phyloP scores from a whole-genome alignment of 2,329 filamentous ascomycete genomes.

The Septoria linicola region DNA sequence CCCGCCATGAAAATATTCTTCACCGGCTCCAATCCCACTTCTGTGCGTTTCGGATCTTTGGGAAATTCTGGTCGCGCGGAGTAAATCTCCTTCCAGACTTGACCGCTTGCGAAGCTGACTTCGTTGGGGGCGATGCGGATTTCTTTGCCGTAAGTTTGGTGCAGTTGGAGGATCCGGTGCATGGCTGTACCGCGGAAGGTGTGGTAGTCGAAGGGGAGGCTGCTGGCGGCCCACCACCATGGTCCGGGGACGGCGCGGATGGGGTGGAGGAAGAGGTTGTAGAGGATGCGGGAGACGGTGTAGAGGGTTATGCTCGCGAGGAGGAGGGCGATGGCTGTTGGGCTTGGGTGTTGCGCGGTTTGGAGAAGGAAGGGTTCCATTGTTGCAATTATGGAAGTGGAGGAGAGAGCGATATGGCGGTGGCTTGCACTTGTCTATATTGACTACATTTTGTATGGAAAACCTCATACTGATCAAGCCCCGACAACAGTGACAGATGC shows the following conservation, averaged over 20 bases:
- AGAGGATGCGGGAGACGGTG: conserved; percentile 25
- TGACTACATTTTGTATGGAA: too few species aligned
- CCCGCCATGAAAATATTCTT: conserved; percentile 14
- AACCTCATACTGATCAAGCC: too few species aligned
- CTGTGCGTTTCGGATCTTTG: conserved; percentile 12
- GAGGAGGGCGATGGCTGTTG: too few species aligned
- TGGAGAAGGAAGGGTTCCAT: too few species aligned
- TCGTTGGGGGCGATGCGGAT: conserved; percentile 50
- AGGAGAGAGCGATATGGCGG: too few species aligned
- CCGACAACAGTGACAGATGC: too few species aligned
- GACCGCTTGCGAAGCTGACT: conserved; percentile 44
- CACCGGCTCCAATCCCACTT: too few species aligned
- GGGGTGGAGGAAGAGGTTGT: conserved; percentile 47
- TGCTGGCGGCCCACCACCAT: conserved; percentile 24
- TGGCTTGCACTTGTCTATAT: too few species aligned
- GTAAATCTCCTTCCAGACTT: conserved; percentile 47
- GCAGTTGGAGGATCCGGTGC: conserved; percentile 28
- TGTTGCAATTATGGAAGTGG: too few species aligned
- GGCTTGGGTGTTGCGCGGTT: too few species aligned
- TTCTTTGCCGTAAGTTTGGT: conserved; percentile 43
- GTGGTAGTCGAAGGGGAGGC: conserved; percentile 14
- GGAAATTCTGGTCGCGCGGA: conserved; percentile 23
- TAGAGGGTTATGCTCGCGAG: not conserved
- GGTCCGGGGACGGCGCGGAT: conserved; percentile 42
- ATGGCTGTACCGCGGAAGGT: conserved; percentile 12